Evolutionary conservation across 2,329 filamentous ascomycete species (phyloP).

Genomic region (Aspergillus sp.): DNA sequence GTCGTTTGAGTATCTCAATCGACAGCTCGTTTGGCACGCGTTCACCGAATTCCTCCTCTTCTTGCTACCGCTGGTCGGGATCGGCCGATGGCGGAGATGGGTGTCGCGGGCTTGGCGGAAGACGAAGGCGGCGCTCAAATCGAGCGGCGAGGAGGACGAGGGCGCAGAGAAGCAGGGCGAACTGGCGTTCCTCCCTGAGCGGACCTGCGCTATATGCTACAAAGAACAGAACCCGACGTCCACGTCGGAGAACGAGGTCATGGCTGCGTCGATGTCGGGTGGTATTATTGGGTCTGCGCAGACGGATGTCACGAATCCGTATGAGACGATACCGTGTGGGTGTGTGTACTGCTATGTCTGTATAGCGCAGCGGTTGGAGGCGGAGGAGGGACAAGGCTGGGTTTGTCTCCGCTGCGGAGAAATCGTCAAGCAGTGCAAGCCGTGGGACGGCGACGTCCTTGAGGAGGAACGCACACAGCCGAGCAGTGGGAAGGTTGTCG

Average conservation of each 20-base stretch:
- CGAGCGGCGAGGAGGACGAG: slow-evolving; percentile 40
- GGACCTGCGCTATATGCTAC: slow-evolving; percentile 95
- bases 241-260: slow-evolving; percentile 63
- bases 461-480: slow-evolving; percentile 28
- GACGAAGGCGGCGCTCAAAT: slow-evolving; percentile 55
- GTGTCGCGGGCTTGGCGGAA: slow-evolving; percentile 78
- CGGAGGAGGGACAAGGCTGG: slow-evolving; percentile 92
- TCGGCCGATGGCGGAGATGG: slow-evolving; percentile 86
- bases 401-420: slow-evolving; percentile 81
- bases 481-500: slow-evolving; percentile 32
- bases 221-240: slow-evolving; percentile 73
- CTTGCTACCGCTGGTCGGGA: slow-evolving; percentile 89
- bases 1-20: slow-evolving; percentile 94
- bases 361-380: slow-evolving; percentile 77
- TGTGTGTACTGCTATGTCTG: slow-evolving; percentile 97
- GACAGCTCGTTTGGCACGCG: slow-evolving; percentile 98
- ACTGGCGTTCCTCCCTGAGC: slow-evolving; percentile 74
- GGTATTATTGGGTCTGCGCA: slow-evolving; percentile 80
- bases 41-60: slow-evolving; percentile 98
- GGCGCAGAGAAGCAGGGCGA: slow-evolving; percentile 55
- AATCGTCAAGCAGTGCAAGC: slow-evolving; percentile 71
- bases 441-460: slow-evolving; percentile 85
- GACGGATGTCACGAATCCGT: slow-evolving; percentile 93
- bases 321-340: slow-evolving; percentile 78
- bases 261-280: slow-evolving; percentile 57